Base-by-base conservation (phyloP, 1,284 basidiomycete species). In the Apiotrichum siamense region DNA sequence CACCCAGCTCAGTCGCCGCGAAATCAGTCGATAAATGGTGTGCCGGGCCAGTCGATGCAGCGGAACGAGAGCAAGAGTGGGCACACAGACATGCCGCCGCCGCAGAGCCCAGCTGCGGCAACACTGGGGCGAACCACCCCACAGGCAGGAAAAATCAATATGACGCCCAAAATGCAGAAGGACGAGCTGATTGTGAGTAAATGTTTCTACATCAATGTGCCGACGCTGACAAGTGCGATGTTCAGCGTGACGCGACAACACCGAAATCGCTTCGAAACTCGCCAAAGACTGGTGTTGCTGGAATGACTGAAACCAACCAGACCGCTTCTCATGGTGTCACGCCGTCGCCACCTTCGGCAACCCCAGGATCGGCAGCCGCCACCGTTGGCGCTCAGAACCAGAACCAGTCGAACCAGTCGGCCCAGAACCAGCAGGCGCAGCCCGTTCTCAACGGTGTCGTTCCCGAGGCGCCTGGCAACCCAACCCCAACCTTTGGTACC, bases 231-330 rank as follows among this genome's bases (percentile, higher is more conserved):
- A 18, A 43, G n/a, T n/a, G n/a, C n/a, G n/a, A n/a, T n/a, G n/a
- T n/a, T n/a, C 40, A 67, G 64, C 52, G 61, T 29, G 64, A 70
- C 39, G 50, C 46, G 15, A 59, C 59, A 10, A 72, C 70, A 3
- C 68, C 70, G 2, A 68, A 70, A 50, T 72, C 69, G 15, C 47
- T 67, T 23, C 58, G 67, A 21, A 67, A 66, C 44, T 72, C 70
- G 6, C 70, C 70, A 0, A 65, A 58, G 26, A 61, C 49, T 10
- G 49, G 56, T 15, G 44, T 54, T 17, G 49, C 61, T 21, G 25
- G 49, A 21, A 50, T 64, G 11, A 13, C 25, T 7, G 10, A 58
- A 54, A 15, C 49, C 57, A 20, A 18, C n/a, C 49, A 46, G 31
- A 44, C 60, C 3, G 44, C 57, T 7, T 57, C 59, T 6, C 57